Conservation (phyloP, 257 asterid genomes). For the Gynochthodes officinalis region DNA sequence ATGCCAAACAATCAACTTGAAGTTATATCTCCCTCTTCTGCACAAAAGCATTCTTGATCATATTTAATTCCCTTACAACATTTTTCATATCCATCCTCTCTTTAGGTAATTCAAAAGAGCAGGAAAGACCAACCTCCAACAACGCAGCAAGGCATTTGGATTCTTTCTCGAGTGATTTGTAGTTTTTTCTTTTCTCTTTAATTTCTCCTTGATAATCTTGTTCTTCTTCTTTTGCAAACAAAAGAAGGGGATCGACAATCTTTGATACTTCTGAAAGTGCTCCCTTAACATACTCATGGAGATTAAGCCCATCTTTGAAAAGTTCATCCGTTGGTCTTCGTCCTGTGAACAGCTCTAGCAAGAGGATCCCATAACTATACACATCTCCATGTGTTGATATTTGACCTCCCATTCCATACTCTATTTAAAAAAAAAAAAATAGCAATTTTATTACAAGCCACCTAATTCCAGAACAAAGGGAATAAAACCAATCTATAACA, state of each 20-base stretch:
- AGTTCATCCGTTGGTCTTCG: constrained; percentile 36
- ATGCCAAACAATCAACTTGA: too few species aligned
- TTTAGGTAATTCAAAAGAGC: constrained; percentile 15
- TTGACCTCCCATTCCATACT: constrained; percentile 44
- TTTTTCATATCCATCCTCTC: constrained; percentile 14
- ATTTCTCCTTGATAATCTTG: not conserved
- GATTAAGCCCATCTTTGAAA: constrained; percentile 36
- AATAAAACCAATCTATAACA: too few species aligned
- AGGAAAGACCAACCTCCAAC: constrained; percentile 24
- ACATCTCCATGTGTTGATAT: constrained; percentile 43
- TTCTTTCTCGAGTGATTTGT: not conserved
- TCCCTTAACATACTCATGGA: constrained; percentile 35
- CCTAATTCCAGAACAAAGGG: too few species aligned
- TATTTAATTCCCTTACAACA: constrained; percentile 11
- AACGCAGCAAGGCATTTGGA: constrained; percentile 6
- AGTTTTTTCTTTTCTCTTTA: not conserved
- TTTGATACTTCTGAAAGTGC: constrained; percentile 23
- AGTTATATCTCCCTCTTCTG: too few species aligned
- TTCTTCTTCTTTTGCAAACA: not conserved
- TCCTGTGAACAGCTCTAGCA: constrained; percentile 48
- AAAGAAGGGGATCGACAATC: constrained; percentile 25
- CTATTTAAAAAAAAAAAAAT: constrained; percentile 20
- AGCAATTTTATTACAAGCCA: not conserved
- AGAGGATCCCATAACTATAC: constrained; percentile 48
- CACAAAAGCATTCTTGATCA: constrained; percentile 13